A percentile compares a stretch with the other conserved stretches of the same genome.
These are phyloP conservation scores for Ascosphaera apis DNA, from an alignment of 2,329 filamentous ascomycete species.

Conservation along the genomic window DNA sequence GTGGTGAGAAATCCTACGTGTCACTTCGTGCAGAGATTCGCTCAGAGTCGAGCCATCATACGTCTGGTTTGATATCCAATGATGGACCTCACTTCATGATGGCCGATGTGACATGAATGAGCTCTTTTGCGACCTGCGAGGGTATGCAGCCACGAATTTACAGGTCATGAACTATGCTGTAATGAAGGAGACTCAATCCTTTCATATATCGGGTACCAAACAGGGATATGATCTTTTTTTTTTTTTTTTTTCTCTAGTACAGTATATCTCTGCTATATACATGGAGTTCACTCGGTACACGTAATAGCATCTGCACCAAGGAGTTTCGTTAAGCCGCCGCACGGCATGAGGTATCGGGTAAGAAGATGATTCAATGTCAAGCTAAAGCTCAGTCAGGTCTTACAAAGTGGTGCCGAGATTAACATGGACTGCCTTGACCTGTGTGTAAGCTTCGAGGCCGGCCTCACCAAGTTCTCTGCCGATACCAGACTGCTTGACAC, in stretches of 20 bases:
- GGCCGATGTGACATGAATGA: not conserved
- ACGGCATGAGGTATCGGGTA: not conserved
- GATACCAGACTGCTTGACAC: constrained; percentile 40
- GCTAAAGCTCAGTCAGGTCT: constrained; percentile 1
- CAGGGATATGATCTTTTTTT: not conserved
- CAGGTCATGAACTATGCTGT: not conserved
- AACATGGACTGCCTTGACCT: constrained; percentile 30
- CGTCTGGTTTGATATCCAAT: not conserved
- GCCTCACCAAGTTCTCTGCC: constrained; percentile 38
- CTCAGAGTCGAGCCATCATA: not conserved
- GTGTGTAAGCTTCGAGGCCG: constrained; percentile 37
- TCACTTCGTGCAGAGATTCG: not conserved
- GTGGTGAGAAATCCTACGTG: no score
- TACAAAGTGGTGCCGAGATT: constrained; percentile 21
- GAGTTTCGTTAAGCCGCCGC: no score
- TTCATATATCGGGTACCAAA: not conserved
- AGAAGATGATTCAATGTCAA: not conserved
- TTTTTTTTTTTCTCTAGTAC: not conserved
- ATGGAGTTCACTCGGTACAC: not conserved
- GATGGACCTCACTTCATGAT: not conserved
- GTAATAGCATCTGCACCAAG: not conserved
- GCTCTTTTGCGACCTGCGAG: not conserved
- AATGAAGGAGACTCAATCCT: not conserved
- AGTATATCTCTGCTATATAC: no score
- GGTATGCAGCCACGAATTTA: not conserved